Base-by-base conservation (phyloP, 352 stramenopile genomes). In the Plasmopara halstedii region DNA sequence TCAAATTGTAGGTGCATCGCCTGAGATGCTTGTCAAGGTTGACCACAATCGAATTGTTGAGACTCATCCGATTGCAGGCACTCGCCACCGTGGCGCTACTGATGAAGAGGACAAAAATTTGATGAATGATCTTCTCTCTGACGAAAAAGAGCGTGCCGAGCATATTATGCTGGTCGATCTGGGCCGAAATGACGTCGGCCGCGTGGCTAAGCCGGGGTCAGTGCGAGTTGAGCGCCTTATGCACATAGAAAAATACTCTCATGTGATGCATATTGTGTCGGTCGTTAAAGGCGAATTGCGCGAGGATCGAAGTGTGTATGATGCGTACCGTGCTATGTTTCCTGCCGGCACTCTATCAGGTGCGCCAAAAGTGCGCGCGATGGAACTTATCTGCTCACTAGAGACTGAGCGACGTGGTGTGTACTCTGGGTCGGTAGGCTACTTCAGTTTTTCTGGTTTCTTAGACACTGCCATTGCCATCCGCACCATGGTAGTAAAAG, bases 131-230 rank as follows among this genome's bases (percentile, higher is more conserved):
- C 58, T 96, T 41, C 67, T 95, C 2, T 56, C 69, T 2, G 84
- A 94, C 53, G 71, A 90, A 60, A 96, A 96, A 56, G 86, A 96
- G 53, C 84, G 83, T 32, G 78, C 84, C 6, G 86, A 96, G 47
- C 86, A 96, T 71, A 90, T 96, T 45, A 96, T 96, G 86, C 70
- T 96, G 7, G 84, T 96, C 33, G 86, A 96, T 53, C 53, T 96
- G 5, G 86, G 86, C 4, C 80, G 86, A 26, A 96, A 96, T 45
- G 86, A 96, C 45, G 72, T 95, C 15, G 86, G 86, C 6, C 80
- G 85, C 15, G 86, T 96, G 14, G 80, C 80, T 25, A 80, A 70
- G 51, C 82, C 84, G 2, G 84, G 84, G 8, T 72, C 78, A 1
- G 84, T 95, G 25, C 75, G 70, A 6, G 82, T 95, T 19, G 80